Evolutionary conservation across 768 basidiomycete genomes (phyloP), one percentile per base, ranked within the genome.

Genomic region (Phanerochaete sordida): DNA sequence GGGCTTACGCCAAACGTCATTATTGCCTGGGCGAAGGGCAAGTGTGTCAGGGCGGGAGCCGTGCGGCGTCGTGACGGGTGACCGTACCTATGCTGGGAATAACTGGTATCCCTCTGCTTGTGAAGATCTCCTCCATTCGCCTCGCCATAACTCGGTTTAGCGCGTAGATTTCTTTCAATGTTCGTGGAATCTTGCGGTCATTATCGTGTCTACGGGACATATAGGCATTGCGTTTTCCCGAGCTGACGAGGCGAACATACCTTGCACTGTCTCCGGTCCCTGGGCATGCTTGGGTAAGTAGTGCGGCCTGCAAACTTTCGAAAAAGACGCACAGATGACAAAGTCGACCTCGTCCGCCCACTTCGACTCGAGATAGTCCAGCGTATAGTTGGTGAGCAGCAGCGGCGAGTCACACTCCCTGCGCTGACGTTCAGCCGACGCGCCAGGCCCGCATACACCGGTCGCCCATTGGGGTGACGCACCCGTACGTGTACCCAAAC

Each of bases 301-400:
- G n/a, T 19, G 47, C 33, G 27, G 56, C 31, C 58, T 27, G 49
- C 56, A n/a, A 45, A 24, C 52, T 27, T 23, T 21, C 56, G 13
- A 21, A 49, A 33, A n/a, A n/a, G n/a, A 60, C 81, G 66, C 68
- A 90, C 91, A 95, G 35, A 97, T 79, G 31, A 97, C 92, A 70
- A 95, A 97, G 69, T 97, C 94, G 39, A 97, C 82, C 66, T 95
- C 85, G 60, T 83, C 78, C 44, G 86, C 82, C 92, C 91, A 95
- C 62, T 91, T 81, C 64, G 85, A 79, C 54, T 87, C 86, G 57
- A 95, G 72, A 75, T 80, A 91, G 63, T 94, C 87, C 53, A 97
- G 80, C 11, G 93, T 93, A 39, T 82, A 79, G 70, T 97, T 90
- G 31, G 88, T 84, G n/a, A 95, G 81, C 13, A 76, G 74, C 47